Percentiles rank a stretch among this genome's conserved stretches.
phyloP scores from a whole-genome alignment of 306 rosid species.

The Hylodesmum podocarpum region DNA sequence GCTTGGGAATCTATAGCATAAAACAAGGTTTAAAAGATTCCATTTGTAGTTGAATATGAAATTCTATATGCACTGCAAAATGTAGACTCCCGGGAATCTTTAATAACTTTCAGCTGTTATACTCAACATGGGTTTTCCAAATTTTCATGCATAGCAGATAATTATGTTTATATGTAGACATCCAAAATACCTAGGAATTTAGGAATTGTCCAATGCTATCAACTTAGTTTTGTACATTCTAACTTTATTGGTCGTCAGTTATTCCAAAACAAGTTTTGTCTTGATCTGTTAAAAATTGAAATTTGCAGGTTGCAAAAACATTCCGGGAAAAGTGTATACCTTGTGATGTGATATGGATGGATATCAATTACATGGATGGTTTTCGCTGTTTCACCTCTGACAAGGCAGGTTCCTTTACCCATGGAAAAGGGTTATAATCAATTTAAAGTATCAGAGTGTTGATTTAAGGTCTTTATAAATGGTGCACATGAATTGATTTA shows the following conservation, averaged over 20 bases:
- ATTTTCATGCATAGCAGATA: background rate
- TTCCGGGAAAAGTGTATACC: conserved; percentile 76
- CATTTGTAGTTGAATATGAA: background rate
- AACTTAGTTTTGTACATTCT: background rate
- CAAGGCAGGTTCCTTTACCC: conserved; percentile 46
- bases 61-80: conserved; percentile 5
- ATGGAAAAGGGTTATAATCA: background rate
- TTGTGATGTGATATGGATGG: conserved; percentile 97
- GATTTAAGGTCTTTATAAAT: conserved; percentile 16
- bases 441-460: conserved; percentile 4
- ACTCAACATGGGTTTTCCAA: background rate
- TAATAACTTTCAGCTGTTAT: conserved; percentile 2
- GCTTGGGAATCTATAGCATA: background rate
- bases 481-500: background rate
- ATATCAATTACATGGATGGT: conserved; percentile 93
- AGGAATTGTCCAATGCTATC: background rate
- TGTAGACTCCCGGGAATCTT: conserved; percentile 8
- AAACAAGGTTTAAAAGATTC: background rate
- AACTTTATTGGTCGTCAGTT: background rate
- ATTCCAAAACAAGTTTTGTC: background rate
- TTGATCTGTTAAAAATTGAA: conserved; percentile 26
- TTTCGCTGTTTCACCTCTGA: conserved; percentile 92
- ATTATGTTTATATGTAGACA: conserved; percentile 1
- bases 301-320: conserved; percentile 67
- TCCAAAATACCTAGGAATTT: conserved; percentile 8